Percentiles rank a stretch among this genome's conserved stretches.
Evolutionary conservation across 2,329 filamentous ascomycete genomes (phyloP).

Genomic region (Aspergillus sp.): DNA sequence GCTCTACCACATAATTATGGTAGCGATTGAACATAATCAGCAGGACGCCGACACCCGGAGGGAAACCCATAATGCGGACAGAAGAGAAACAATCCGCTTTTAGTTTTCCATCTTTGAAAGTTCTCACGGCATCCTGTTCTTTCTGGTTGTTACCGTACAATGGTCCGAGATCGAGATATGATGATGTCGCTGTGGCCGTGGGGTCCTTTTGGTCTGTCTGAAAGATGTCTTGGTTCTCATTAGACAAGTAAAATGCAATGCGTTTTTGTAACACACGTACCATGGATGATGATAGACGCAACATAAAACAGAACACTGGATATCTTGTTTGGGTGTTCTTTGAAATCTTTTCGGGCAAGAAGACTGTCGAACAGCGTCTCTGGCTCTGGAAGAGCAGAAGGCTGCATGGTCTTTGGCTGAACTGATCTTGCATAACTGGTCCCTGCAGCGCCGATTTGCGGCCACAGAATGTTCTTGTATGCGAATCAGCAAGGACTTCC

Average conservation of each 20-base stretch:
- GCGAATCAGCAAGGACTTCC: slow-evolving; percentile 31
- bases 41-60: slow-evolving; percentile 63
- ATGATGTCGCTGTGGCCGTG: slow-evolving; percentile 63
- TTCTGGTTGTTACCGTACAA: slow-evolving; percentile 64
- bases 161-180: slow-evolving; percentile 69
- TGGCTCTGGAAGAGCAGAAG: slow-evolving; percentile 59
- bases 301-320: slow-evolving; percentile 72
- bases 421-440: slow-evolving; percentile 67
- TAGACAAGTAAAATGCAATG: slow-evolving; percentile 6
- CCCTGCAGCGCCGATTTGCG: slow-evolving; percentile 60
- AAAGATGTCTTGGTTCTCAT: slow-evolving; percentile 52
- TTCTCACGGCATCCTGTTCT: slow-evolving; percentile 60
- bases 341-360: slow-evolving; percentile 58
- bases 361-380: slow-evolving; percentile 64
- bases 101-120: slow-evolving; percentile 61
- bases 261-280: slow-evolving; percentile 17
- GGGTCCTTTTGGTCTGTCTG: slow-evolving; percentile 60
- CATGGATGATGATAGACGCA: slow-evolving; percentile 63
- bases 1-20: slow-evolving; percentile 64
- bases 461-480: slow-evolving; percentile 56
- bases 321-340: slow-evolving; percentile 65
- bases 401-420: slow-evolving; percentile 52
- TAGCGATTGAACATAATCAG: slow-evolving; percentile 66
- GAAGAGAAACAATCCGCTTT: slow-evolving; percentile 69
- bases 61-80: slow-evolving; percentile 60